A percentile compares a stretch with the other conserved stretches of the same genome.
Conservation (phyloP, 352 stramenopile genomes). For the Pythium dissotocum region DNA sequence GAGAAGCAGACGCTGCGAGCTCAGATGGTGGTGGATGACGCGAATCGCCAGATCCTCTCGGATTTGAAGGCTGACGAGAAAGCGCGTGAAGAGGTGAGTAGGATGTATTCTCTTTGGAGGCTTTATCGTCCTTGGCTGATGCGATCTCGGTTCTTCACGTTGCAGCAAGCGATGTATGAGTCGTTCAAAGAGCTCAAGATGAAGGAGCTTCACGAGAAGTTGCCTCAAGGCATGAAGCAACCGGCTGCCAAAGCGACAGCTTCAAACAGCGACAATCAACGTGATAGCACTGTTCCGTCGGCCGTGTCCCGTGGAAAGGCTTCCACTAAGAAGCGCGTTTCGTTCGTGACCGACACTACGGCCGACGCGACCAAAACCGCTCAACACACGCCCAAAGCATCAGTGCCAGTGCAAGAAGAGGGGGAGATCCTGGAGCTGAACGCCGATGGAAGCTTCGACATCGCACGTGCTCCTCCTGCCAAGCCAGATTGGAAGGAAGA, state of each 20-base stretch:
- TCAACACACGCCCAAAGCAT: neutral
- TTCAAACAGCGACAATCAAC: constrained; percentile 8
- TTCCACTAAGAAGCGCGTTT: constrained; percentile 28
- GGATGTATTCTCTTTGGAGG: neutral
- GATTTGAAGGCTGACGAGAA: constrained; percentile 83
- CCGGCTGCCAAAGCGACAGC: neutral
- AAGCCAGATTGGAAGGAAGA: constrained; percentile 14
- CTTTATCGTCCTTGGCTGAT: neutral
- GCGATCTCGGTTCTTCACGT: neutral
- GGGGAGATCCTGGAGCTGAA: constrained; percentile 51
- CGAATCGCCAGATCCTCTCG: constrained; percentile 65
- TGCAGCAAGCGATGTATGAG: constrained; percentile 65
- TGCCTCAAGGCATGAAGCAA: neutral
- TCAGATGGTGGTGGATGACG: constrained; percentile 81
- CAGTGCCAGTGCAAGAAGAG: neutral
- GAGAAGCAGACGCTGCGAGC: constrained; percentile 76
- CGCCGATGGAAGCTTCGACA: constrained; percentile 54
- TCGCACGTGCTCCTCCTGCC: constrained; percentile 17
- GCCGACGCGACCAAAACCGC: neutral
- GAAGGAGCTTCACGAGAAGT: constrained; percentile 23
- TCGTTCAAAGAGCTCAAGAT: constrained; percentile 58
- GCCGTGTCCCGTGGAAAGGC: neutral
- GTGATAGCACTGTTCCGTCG: constrained; percentile 27
- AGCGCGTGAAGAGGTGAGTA: constrained; percentile 64
- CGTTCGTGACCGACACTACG: constrained; percentile 34